Percentiles rank a stretch among this genome's conserved stretches.
phyloP scores from a whole-genome alignment of 164 flowering plant genomes.

The Berberis thunbergii region DNA sequence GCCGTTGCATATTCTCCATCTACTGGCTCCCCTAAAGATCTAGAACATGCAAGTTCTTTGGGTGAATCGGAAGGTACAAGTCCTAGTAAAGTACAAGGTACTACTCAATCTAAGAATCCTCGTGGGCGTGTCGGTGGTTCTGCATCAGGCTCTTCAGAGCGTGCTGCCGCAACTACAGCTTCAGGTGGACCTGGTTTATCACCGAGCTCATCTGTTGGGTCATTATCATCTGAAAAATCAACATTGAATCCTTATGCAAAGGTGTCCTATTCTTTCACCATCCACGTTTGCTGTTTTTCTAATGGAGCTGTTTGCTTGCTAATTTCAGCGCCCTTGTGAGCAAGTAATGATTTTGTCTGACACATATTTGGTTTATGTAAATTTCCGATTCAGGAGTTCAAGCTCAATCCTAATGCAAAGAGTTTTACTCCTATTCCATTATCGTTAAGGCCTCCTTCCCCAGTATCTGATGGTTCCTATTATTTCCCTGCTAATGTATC shows the following conservation, averaged over 20 bases:
- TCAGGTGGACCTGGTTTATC: constrained; percentile 56
- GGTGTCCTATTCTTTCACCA: constrained; percentile 17
- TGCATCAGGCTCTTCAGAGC: constrained; percentile 58
- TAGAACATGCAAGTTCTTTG: constrained; percentile 20
- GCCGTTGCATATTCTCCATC: constrained; percentile 31
- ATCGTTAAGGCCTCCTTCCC: constrained; percentile 58
- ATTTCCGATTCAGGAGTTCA: constrained; percentile 63
- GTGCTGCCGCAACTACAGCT: constrained; percentile 35
- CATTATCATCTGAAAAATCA: constrained; percentile 84
- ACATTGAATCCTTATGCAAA: constrained; percentile 91
- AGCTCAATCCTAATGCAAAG: constrained; percentile 90
- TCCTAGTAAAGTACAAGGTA: constrained; percentile 28
- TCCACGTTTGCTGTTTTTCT: no score
- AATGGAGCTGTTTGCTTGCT: no score
- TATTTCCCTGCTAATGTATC: constrained; percentile 49
- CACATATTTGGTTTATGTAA: neutral
- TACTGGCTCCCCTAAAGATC: constrained; percentile 22
- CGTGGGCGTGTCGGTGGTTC: constrained; percentile 54
- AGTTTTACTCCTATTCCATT: constrained; percentile 64
- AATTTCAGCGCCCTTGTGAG: no score
- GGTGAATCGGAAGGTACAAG: constrained; percentile 29
- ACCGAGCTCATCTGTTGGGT: constrained; percentile 86
- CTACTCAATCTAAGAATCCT: constrained; percentile 30
- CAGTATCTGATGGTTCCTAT: constrained; percentile 66
- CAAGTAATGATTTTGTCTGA: no score